Percentiles rank a stretch among this genome's conserved stretches.
phyloP scores from a whole-genome alignment of 2,329 filamentous ascomycete genomes.

The Thelonectria rubi region DNA sequence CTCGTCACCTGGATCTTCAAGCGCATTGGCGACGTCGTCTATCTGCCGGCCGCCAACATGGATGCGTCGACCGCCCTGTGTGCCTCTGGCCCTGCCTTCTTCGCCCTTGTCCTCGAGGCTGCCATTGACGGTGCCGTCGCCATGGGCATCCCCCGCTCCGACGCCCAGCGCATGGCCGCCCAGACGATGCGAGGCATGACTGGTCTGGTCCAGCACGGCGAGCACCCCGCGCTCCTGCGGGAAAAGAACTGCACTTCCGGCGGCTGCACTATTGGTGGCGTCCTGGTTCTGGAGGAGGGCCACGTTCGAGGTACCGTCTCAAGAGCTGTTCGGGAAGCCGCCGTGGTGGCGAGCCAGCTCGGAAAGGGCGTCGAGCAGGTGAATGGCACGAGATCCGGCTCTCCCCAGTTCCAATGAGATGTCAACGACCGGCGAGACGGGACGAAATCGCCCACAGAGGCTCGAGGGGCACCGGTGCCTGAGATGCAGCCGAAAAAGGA shows the following conservation, averaged over 20 bases:
- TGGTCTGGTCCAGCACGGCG: conserved; percentile 72
- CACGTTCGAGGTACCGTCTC: conserved; percentile 72
- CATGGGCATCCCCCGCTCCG: conserved; percentile 77
- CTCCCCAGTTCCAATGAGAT: conserved; percentile 28
- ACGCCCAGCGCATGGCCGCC: conserved; percentile 80
- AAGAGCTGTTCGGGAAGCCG: conserved; percentile 75
- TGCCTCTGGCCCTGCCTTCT: conserved; percentile 80
- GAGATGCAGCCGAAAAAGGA: conserved; percentile 7
- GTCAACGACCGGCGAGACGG: conserved; percentile 10
- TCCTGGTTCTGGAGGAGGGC: conserved; percentile 79
- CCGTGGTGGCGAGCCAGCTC: conserved; percentile 73
- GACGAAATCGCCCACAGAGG: background rate
- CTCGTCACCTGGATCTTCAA: conserved; percentile 82
- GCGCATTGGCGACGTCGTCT: conserved; percentile 75
- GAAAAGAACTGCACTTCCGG: conserved; percentile 83
- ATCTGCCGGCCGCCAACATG: conserved; percentile 73
- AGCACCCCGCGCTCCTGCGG: conserved; percentile 77
- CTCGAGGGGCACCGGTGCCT: background rate
- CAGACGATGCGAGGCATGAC: conserved; percentile 81
- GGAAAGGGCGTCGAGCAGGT: conserved; percentile 51
- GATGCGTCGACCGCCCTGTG: conserved; percentile 78
- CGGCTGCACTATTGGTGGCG: conserved; percentile 79
- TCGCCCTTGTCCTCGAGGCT: conserved; percentile 77
- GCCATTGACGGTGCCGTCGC: conserved; percentile 81
- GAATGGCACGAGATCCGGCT: conserved; percentile 46